phyloP scores from a whole-genome alignment of 208 protist genomes.

The Wallacemonas collosoma region DNA sequence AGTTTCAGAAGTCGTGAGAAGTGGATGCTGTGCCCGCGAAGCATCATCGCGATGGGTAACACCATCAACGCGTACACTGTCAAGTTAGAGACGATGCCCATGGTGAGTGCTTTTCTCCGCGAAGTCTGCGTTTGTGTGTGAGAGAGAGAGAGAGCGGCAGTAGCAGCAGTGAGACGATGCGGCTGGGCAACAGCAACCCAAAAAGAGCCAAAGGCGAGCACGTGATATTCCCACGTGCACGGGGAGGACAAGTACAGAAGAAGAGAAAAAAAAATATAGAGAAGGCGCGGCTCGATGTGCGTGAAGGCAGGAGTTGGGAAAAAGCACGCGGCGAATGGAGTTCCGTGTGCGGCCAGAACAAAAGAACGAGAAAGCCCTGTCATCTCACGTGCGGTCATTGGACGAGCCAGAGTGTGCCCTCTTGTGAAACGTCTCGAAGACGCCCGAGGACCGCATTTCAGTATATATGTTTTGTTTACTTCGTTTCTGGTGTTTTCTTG shows the following conservation, averaged over 20 bases:
- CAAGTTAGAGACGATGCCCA: constrained; percentile 70
- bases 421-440: too few relatives aligned
- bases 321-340: neutral
- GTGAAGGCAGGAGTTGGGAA: neutral
- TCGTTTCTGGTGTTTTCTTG: too few relatives aligned
- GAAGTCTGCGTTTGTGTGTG: neutral
- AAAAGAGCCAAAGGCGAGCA: too few relatives aligned
- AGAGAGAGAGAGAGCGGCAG: neutral
- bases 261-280: neutral
- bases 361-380: too few relatives aligned
- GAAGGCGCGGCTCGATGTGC: neutral
- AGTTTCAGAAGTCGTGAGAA: constrained; percentile 43
- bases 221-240: too few relatives aligned
- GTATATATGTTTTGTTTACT: too few relatives aligned
- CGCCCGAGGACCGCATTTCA: too few relatives aligned
- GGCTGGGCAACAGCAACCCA: too few relatives aligned
- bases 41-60: constrained; percentile 61
- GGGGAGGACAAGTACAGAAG: neutral
- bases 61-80: constrained; percentile 80
- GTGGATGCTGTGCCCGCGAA: constrained; percentile 59
- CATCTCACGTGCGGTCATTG: too few relatives aligned
- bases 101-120: constrained; percentile 16
- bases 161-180: too few relatives aligned
- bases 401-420: too few relatives aligned
- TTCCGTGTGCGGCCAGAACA: too few relatives aligned